Evolutionary conservation across 768 basidiomycete species (phyloP), one percentile per base, ranked within the genome.

Genomic region (Suillus luteus): DNA sequence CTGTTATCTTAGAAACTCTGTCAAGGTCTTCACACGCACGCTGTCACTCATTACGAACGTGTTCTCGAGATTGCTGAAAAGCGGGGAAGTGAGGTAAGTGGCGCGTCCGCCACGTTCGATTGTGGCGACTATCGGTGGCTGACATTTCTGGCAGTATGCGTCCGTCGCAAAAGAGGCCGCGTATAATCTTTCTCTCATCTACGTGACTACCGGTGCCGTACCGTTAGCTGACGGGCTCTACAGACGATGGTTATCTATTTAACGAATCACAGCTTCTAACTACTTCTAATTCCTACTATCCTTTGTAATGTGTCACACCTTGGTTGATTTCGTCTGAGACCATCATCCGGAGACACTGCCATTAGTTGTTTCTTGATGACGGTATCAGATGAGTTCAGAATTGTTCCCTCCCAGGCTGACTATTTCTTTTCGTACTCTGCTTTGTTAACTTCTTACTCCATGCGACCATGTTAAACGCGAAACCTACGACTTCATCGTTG

Each of bases 171-270:
- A 82, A 60, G 93, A 96, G 71, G 87, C 95, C 9, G 94, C 93
- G 0, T 94, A 95, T 76, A 97, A 97, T 69, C 80, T 98, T 31
- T 88, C 91, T 19, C 77, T 92, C 52, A 89, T 96, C 35, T 95
- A 88, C 75, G 85, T 90, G 8, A 84, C 85, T 60, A 93, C 91
- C 2, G 94, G 93, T 2, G 90, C 91, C 1, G 81, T 82, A 1
- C 82, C 86, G 0, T 73, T 93, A 33, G 93, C 92, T 3, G 83
- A 91, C 66, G 80, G 79, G 1, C 77, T 94, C 58, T 91, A 91
- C 69, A 82, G 86, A 46, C 85, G 85, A 38, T 96, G 95, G 94
- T 78, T 96, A n/a, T 91, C 91, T 1, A 75, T 95, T 44, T 92
- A 72, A 81, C 59, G 27, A 46, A 54, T 17, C 41, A 41, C 31